Conservation (phyloP, 169 alveolate species). For the Amoebophrya sp. region DNA sequence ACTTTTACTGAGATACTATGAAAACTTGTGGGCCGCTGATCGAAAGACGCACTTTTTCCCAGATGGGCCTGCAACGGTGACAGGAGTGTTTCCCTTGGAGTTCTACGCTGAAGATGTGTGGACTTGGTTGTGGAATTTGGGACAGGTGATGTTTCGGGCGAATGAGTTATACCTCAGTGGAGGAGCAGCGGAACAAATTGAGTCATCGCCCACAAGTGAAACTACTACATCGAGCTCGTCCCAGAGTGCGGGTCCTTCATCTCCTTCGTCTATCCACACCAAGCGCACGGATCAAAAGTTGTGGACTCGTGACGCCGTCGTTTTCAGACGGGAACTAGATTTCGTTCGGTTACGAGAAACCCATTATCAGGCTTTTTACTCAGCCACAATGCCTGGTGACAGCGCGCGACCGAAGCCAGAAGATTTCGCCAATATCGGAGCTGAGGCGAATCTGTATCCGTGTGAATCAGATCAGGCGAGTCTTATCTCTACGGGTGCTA, state of each 20-base stretch:
- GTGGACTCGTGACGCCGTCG: not conserved
- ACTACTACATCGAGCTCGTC: not conserved
- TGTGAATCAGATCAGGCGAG: too few relatives aligned
- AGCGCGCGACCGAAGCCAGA: too few relatives aligned
- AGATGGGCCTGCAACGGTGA: not conserved
- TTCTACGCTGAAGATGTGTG: not conserved
- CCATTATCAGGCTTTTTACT: too few relatives aligned
- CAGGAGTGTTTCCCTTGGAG: not conserved
- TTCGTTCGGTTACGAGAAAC: too few relatives aligned
- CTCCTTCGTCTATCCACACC: not conserved
- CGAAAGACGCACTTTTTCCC: not conserved
- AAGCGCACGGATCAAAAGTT: not conserved
- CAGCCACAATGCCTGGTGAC: too few relatives aligned
- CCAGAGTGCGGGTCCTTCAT: not conserved
- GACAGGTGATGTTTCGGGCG: not conserved
- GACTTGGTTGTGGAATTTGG: not conserved
- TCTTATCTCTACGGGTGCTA: too few relatives aligned
- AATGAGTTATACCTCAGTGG: too few relatives aligned
- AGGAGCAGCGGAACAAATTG: too few relatives aligned
- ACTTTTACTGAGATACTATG: not conserved
- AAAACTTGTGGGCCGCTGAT: not conserved
- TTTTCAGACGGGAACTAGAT: not conserved
- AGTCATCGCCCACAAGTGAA: too few relatives aligned
- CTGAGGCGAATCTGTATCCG: too few relatives aligned
- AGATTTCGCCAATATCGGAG: too few relatives aligned